These are phyloP conservation scores for Phytophthora sojae DNA, from an alignment of 352 stramenopile genomes.

Conservation along the genomic window DNA sequence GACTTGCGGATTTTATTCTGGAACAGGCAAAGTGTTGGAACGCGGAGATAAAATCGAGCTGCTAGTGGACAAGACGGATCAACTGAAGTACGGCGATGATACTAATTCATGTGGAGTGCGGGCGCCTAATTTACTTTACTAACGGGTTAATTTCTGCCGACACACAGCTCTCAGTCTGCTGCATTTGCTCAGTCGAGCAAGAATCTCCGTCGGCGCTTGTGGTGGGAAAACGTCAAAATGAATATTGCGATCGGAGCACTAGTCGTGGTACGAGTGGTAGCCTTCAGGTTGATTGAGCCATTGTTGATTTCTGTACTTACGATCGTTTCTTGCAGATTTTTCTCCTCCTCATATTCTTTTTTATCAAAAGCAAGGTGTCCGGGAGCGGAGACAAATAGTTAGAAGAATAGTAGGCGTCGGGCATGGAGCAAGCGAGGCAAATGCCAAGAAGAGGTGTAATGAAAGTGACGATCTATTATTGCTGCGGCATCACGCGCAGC, in stretches of 20 bases:
- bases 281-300: background rate
- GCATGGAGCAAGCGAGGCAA: constrained; percentile 19
- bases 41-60: constrained; percentile 90
- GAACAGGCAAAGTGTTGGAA: constrained; percentile 81
- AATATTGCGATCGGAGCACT: constrained; percentile 80
- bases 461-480: constrained; percentile 36
- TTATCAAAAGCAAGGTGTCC: constrained; percentile 60
- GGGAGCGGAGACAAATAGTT: constrained; percentile 42
- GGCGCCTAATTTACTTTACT: background rate
- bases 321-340: constrained; percentile 40
- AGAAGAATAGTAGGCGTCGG: constrained; percentile 6
- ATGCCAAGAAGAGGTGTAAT: constrained; percentile 1
- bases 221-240: constrained; percentile 91
- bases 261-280: constrained; percentile 56
- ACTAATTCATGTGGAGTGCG: background rate
- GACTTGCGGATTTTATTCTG: background rate
- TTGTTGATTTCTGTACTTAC: constrained; percentile 3
- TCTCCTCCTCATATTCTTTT: constrained; percentile 59
- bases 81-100: constrained; percentile 68
- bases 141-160: constrained; percentile 4
- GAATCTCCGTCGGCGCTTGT: constrained; percentile 80
- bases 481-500: constrained; percentile 16
- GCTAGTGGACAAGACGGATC: constrained; percentile 87
- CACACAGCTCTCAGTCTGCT: constrained; percentile 72
- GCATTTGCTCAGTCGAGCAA: constrained; percentile 88